phyloP scores from a whole-genome alignment of 1,284 basidiomycete species.

The Grifola frondosa region DNA sequence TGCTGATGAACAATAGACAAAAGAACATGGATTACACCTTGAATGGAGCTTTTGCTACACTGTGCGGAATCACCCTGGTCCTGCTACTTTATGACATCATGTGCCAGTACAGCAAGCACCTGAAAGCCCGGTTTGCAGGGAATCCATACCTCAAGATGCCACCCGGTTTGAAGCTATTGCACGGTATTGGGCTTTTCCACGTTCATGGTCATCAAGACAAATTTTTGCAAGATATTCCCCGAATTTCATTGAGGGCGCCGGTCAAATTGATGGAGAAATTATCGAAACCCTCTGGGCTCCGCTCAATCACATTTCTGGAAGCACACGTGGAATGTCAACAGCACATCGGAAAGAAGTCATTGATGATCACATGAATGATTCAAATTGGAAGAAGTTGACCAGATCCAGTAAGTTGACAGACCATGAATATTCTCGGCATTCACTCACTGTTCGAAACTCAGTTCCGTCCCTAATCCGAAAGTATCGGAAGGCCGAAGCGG shows the following conservation, averaged over 20 bases:
- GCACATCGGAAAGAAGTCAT: constrained; percentile 20
- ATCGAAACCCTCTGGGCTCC: constrained; percentile 22
- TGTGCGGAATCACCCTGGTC: neutral
- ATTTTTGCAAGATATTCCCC: constrained; percentile 17
- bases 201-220: constrained; percentile 16
- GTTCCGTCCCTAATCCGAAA: neutral
- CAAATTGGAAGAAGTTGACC: constrained; percentile 24
- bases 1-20: constrained; percentile 10
- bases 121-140: neutral
- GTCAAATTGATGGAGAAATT: constrained; percentile 19
- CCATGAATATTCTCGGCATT: neutral
- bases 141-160: neutral
- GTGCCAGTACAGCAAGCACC: constrained; percentile 1
- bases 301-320: constrained; percentile 15
- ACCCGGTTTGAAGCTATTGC: neutral
- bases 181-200: constrained; percentile 16
- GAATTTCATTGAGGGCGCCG: constrained; percentile 19
- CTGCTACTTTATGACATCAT: constrained; percentile 4
- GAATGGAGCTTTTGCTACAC: neutral
- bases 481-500: neutral
- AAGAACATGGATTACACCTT: constrained; percentile 25
- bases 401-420: constrained; percentile 4
- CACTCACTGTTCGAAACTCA: neutral
- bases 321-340: constrained; percentile 12
- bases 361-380: constrained; percentile 24